These are phyloP conservation scores for Verruconis gallopava DNA, from an alignment of 2,329 filamentous ascomycete species.

Conservation along the genomic window DNA sequence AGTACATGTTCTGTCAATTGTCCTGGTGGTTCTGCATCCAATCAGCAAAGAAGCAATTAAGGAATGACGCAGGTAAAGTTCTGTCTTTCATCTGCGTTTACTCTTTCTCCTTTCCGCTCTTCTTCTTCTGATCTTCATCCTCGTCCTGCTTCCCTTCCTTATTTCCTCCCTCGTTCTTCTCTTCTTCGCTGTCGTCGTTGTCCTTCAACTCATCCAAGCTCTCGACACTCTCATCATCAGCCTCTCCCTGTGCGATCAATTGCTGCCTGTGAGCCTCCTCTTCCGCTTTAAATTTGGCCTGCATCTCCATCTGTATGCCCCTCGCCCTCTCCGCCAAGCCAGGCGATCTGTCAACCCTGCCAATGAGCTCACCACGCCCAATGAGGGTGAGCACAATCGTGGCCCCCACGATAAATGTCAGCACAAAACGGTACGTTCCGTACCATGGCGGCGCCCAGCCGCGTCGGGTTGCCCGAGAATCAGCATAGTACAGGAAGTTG, in stretches of 20 bases:
- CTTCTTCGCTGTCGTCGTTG: neutral
- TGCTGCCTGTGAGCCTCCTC: slow-evolving; percentile 15
- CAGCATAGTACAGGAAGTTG: slow-evolving; percentile 72
- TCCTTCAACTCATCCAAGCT: slow-evolving; percentile 1
- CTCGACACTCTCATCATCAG: neutral
- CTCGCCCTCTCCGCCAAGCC: slow-evolving; percentile 4
- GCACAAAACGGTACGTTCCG: slow-evolving; percentile 74
- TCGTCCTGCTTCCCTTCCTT: slow-evolving; percentile 1
- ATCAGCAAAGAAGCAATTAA: too few species aligned
- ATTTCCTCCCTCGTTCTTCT: slow-evolving; percentile 1
- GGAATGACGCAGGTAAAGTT: too few species aligned
- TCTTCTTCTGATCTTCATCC: neutral
- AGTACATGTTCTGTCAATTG: too few species aligned
- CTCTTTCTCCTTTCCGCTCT: slow-evolving; percentile 3
- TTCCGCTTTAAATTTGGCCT: slow-evolving; percentile 18
- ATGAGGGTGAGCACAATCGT: slow-evolving; percentile 72
- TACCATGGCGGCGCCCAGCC: slow-evolving; percentile 85
- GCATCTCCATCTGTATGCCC: slow-evolving; percentile 15
- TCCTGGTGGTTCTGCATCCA: too few species aligned
- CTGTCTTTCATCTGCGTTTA: neutral
- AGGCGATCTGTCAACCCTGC: slow-evolving; percentile 28
- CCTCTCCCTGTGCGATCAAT: slow-evolving; percentile 1
- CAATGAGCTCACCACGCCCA: slow-evolving; percentile 63
- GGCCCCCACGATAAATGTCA: slow-evolving; percentile 78
- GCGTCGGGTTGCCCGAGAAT: slow-evolving; percentile 55